Base-by-base conservation (phyloP, 768 basidiomycete species). In the Dentipellis sp. region DNA sequence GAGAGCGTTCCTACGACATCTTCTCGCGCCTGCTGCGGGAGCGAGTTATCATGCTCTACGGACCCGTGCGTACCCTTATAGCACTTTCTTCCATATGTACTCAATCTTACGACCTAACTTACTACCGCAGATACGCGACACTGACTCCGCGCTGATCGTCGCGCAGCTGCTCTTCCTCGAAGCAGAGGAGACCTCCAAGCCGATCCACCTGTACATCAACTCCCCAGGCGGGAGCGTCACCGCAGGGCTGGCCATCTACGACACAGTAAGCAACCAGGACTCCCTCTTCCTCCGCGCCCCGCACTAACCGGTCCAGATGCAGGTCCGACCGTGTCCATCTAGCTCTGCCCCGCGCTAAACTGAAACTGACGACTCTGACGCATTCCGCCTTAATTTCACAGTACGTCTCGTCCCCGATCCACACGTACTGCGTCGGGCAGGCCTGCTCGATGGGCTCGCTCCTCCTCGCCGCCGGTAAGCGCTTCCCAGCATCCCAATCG, bases 401-500 rank as follows among this genome's bases (percentile, higher is more conserved):
- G 87, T 97, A 97, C 69, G 88, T 98, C 62, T 87, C 89, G 11
- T 86, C 91, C 48, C 92, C 94, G 1, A 94, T 98, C 59, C 93
- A 97, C 67, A 98, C 95, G 1, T 97, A 97, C 72, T 93, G 94
- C 67, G 79, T 97, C 57, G 94, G 95, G 21, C 85, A 94, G 69
- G 95, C 95, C 23, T 91, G 91, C 57, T 93, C 90, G 22, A 97
- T 98, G 95, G 95, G 93, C 8, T 94, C 91, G 50, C 77, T 97
- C 50, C 79, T 98, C 16, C 80, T 98, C 4, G 88, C 92, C 10
- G 93, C 92, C 50, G 94, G 81, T 71, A 54, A 52, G 72, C 29
- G 66, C 40, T 50, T 53, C 50, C 37, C 22, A n/a, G 10, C 19
- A 45, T 59, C 46, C 56, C 55, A 62, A 29, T 56, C 53, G 29